Base-by-base conservation (phyloP, 192 early-diverging fungal genomes). In the Kickxella alabastrina region DNA sequence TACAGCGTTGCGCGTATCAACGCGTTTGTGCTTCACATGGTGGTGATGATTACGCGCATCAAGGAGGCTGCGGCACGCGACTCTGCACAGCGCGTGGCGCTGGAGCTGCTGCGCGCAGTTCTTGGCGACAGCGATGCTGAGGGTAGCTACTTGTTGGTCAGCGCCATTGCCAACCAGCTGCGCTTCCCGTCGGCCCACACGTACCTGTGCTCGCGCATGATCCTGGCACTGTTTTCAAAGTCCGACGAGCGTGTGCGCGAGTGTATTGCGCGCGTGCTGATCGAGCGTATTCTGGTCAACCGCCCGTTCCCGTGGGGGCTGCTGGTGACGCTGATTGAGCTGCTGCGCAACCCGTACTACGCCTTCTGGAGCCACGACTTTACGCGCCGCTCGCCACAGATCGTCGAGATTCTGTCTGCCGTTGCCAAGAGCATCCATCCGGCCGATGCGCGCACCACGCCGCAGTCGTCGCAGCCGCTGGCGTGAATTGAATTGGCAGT, bases 151-250 rank as follows among this genome's bases (percentile, higher is more conserved):
- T 61, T 91, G 45, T 78, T 97, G 49, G 66, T 97, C 44, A 91
- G 81, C 53, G 92, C 90, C 6, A 90, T 98, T 59, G 91, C 92
- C 36, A 96, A 97, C 73, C 96, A 97, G 66, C 80, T 98, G 62
- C 84, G 96, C 54, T 96, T 89, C 77, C 93, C 96, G n/a, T 96
- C 93, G 71, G 86, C 85, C 29, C 96, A 98, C 61, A 98, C 96
- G 12, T 88, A 91, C 57, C 92, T 92, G 59, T 97, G 93, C 68
- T 92, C 90, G 65, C 85, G 85, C 53, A 81, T 91, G 19, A 66
- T 98, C 26, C 74, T 98, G 27, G 85, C 87, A 56, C 79, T 98
- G 35, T 98, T 97, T 66, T 51, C 70, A 40, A 69, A 65, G 43
- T 57, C 49, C 7, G 83, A 79, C 3, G 93, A 96, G 65, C 73